A percentile compares a stretch with the other conserved stretches of the same genome.
phyloP scores from a whole-genome alignment of 179 eudicot genomes.

The Patellifolia procumbens region DNA sequence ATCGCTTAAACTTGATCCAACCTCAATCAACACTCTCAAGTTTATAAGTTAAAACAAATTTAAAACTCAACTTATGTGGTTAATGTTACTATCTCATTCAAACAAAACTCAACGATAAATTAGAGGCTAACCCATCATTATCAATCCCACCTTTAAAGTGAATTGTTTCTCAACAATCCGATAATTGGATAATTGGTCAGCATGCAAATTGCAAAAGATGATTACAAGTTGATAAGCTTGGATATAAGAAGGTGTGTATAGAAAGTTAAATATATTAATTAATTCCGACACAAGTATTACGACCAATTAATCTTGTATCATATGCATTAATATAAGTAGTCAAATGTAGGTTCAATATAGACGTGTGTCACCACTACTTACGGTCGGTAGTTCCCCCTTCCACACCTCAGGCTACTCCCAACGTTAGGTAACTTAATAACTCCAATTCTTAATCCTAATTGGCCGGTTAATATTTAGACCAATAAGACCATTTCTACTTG shows the following conservation, averaged over 20 bases:
- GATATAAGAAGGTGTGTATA: background rate
- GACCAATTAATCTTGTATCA: background rate
- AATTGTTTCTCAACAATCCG: too few species aligned
- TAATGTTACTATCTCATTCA: too few species aligned
- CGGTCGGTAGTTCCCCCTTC: slow-evolving; percentile 26
- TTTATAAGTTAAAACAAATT: background rate
- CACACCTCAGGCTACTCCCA: background rate
- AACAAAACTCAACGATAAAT: too few species aligned
- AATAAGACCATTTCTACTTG: background rate
- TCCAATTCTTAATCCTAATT: background rate
- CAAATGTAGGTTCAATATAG: slow-evolving; percentile 16
- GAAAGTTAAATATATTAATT: background rate
- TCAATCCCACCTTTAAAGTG: too few species aligned
- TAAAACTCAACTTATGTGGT: background rate
- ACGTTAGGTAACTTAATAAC: background rate
- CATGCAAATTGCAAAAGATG: too few species aligned
- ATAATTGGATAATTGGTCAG: too few species aligned
- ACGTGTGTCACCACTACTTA: slow-evolving; percentile 33
- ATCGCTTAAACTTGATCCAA: too few species aligned
- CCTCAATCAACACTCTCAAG: background rate
- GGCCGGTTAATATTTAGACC: background rate
- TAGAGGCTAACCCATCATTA: too few species aligned
- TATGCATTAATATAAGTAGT: background rate
- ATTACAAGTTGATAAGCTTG: background rate
- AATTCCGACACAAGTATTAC: slow-evolving; percentile 4